A percentile compares a stretch with the other conserved stretches of the same genome.
phyloP scores from a whole-genome alignment of 805 yeast genomes.

The Wickerhamomyces subpelliculosus region DNA sequence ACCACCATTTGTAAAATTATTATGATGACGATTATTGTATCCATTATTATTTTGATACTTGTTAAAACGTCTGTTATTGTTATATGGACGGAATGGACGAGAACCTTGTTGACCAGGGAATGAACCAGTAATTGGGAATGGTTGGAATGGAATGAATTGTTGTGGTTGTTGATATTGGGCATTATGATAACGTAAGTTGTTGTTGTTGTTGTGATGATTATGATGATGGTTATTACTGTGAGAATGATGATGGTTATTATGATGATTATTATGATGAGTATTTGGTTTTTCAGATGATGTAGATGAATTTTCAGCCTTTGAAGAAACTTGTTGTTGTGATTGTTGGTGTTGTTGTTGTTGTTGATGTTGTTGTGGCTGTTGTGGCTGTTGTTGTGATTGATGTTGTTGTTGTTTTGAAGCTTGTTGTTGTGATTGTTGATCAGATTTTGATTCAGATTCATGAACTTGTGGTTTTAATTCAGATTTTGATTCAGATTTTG shows the following conservation, averaged over 20 bases:
- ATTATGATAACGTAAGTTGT: constrained; percentile 6
- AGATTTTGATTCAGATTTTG: neutral
- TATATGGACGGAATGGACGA: constrained; percentile 18
- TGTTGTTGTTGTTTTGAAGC: too few relatives aligned
- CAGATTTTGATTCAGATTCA: too few relatives aligned
- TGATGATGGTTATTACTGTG: neutral
- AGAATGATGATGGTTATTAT: constrained; percentile 3
- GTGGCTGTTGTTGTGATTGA: constrained; percentile 1
- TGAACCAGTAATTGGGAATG: constrained; percentile 10
- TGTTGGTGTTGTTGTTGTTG: constrained; percentile 2
- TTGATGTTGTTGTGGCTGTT: neutral
- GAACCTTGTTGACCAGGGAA: constrained; percentile 7
- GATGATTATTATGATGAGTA: constrained; percentile 2
- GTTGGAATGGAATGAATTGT: constrained; percentile 15
- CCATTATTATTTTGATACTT: constrained; percentile 5
- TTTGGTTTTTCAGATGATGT: constrained; percentile 2
- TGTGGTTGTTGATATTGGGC: constrained; percentile 15
- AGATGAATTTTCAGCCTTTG: too few relatives aligned
- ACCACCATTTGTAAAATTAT: too few relatives aligned
- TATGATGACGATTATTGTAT: constrained; percentile 1
- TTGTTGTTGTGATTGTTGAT: too few relatives aligned
- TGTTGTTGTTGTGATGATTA: constrained; percentile 6
- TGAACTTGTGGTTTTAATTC: too few relatives aligned
- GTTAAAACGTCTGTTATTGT: constrained; percentile 7
- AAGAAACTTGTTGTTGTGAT: constrained; percentile 1